phyloP scores from a whole-genome alignment of 1,139 yeast genomes.

The Lodderomyces jiufengensis region DNA sequence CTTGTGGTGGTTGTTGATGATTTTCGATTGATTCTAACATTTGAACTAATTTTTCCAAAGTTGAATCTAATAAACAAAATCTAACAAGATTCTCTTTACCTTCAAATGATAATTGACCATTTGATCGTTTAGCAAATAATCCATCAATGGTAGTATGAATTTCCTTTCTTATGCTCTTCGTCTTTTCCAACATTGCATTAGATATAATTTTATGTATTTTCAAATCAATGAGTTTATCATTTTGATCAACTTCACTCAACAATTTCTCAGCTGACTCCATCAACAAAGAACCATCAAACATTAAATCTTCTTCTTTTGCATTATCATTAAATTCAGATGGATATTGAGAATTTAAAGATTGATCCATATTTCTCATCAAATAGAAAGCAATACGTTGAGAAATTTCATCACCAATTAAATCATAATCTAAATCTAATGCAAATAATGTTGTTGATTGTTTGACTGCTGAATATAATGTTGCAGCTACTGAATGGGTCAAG shows the following conservation, averaged over 20 bases:
- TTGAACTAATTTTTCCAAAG: slow-evolving; percentile 41
- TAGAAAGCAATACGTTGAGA: slow-evolving; percentile 78
- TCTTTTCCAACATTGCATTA: slow-evolving; percentile 42
- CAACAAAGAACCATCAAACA: slow-evolving; percentile 47
- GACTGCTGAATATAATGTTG: slow-evolving; percentile 68
- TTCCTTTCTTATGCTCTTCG: slow-evolving; percentile 38
- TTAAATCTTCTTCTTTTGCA: slow-evolving; percentile 37
- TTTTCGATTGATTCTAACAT: slow-evolving; percentile 31
- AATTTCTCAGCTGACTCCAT: slow-evolving; percentile 67
- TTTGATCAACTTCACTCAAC: slow-evolving; percentile 38
- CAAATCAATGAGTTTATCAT: slow-evolving; percentile 24
- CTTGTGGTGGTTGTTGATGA: slow-evolving; percentile 15
- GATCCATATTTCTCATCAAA: slow-evolving; percentile 80
- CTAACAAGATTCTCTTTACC: slow-evolving; percentile 44
- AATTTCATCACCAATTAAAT: slow-evolving; percentile 62
- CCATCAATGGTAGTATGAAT: slow-evolving; percentile 41
- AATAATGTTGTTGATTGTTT: slow-evolving; percentile 61
- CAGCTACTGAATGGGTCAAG: slow-evolving; percentile 57
- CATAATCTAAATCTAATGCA: slow-evolving; percentile 71
- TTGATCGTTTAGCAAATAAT: slow-evolving; percentile 34
- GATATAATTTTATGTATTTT: slow-evolving; percentile 40
- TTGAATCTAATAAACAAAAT: slow-evolving; percentile 42
- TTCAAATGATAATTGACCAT: slow-evolving; percentile 38
- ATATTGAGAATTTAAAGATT: slow-evolving; percentile 43
- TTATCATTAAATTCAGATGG: slow-evolving; percentile 15